Conservation (phyloP, 768 basidiomycete species). For the Boletus eberwhitei region DNA sequence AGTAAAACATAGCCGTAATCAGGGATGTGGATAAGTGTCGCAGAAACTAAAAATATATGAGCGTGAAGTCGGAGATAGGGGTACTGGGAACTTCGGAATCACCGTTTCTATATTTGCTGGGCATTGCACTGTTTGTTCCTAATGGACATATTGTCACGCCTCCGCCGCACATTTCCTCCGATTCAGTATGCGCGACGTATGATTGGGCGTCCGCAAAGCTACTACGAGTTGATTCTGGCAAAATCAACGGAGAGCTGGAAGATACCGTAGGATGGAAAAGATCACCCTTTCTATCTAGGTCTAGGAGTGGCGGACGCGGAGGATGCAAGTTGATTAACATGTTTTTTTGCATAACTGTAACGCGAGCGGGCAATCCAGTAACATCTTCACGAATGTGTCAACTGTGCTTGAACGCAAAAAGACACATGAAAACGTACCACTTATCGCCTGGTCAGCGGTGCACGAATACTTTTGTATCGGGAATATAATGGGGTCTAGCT, state of each 20-base stretch:
- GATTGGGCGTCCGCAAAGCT: slow-evolving; percentile 40
- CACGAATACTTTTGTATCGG: slow-evolving; percentile 56
- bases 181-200: background rate
- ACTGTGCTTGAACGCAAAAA: background rate
- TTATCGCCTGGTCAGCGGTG: slow-evolving; percentile 38
- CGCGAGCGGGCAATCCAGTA: slow-evolving; percentile 47
- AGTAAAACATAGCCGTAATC: slow-evolving; percentile 71
- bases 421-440: slow-evolving; percentile 20
- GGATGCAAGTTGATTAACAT: slow-evolving; percentile 47
- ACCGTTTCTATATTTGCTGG: slow-evolving; percentile 89
- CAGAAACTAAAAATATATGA: slow-evolving; percentile 50
- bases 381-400: slow-evolving; percentile 21
- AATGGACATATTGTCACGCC: slow-evolving; percentile 72
- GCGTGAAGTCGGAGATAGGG: background rate
- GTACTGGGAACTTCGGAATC: slow-evolving; percentile 11
- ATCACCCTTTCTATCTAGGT: slow-evolving; percentile 29
- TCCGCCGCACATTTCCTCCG: slow-evolving; percentile 42
- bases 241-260: slow-evolving; percentile 8
- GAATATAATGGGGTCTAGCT: slow-evolving; percentile 74
- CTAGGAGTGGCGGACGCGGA: slow-evolving; percentile 36
- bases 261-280: slow-evolving; percentile 30
- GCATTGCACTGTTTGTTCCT: slow-evolving; percentile 86
- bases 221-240: slow-evolving; percentile 31
- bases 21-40: slow-evolving; percentile 76
- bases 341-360: slow-evolving; percentile 41